Conservation (phyloP, 2,329 filamentous ascomycete genomes). For the Trichoderma harzianum region DNA sequence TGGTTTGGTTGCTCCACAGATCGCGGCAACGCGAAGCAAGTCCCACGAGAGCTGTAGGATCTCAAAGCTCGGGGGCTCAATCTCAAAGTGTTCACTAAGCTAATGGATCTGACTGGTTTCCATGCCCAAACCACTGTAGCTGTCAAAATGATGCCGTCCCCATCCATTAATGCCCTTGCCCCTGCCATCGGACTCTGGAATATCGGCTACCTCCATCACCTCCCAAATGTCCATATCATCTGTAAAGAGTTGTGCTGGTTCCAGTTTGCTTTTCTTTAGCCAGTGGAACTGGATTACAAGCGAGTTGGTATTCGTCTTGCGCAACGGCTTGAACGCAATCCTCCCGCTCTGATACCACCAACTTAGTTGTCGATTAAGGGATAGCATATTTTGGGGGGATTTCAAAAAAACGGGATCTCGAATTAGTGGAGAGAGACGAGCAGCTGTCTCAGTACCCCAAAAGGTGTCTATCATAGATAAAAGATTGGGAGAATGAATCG, state of each 20-base stretch:
- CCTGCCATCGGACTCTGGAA: background rate
- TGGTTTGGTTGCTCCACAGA: background rate
- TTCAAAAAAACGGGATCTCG: fast-evolving
- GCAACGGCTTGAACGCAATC: background rate
- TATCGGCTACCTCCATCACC: background rate
- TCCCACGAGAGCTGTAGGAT: background rate
- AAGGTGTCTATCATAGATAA: background rate
- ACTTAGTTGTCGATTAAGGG: background rate
- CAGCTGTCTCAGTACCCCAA: background rate
- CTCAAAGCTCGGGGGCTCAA: background rate
- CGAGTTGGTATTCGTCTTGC: background rate
- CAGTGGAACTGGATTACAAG: background rate
- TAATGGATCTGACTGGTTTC: background rate
- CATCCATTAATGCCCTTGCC: background rate
- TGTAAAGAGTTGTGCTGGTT: background rate
- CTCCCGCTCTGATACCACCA: background rate
- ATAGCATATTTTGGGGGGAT: background rate
- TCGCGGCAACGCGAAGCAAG: background rate
- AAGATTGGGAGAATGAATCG: background rate
- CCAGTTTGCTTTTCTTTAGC: background rate
- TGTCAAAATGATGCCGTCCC: background rate
- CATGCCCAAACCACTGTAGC: background rate
- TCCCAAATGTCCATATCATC: too few relatives aligned
- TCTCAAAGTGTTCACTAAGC: fast-evolving
- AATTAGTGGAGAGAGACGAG: background rate